A percentile compares a stretch with the other conserved stretches of the same genome.
Evolutionary conservation across 2,329 filamentous ascomycete genomes (phyloP).

Genomic region (Fusarium paranaense): DNA sequence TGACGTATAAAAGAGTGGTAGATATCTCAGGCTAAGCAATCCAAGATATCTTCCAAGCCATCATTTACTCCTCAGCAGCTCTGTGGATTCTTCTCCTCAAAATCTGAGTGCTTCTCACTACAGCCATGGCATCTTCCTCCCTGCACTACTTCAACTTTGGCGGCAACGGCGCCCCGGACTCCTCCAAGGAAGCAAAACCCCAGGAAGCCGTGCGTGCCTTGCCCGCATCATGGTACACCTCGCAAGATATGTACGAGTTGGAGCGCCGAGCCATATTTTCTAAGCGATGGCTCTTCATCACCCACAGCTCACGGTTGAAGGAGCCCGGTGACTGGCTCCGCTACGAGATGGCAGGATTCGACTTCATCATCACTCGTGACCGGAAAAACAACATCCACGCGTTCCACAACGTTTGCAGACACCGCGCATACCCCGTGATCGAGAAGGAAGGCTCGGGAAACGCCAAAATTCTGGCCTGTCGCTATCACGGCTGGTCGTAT

Average conservation of each 20-base stretch:
- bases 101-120: background rate
- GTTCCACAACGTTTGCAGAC: slow-evolving; percentile 73
- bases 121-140: background rate
- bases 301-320: slow-evolving; percentile 61
- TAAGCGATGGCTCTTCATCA: slow-evolving; percentile 65
- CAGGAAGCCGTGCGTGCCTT: slow-evolving; percentile 49
- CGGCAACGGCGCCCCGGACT: background rate
- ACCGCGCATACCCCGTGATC: slow-evolving; percentile 69
- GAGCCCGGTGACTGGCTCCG: slow-evolving; percentile 68
- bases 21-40: background rate
- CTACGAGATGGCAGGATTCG: slow-evolving; percentile 65
- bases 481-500: slow-evolving; percentile 73
- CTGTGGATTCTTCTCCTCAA: background rate
- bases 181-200: background rate
- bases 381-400: slow-evolving; percentile 61
- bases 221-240: slow-evolving; percentile 63
- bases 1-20: background rate
- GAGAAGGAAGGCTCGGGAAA: slow-evolving; percentile 56
- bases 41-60: background rate
- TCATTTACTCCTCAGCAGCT: background rate
- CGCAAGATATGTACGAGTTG: slow-evolving; percentile 64
- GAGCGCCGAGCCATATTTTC: slow-evolving; percentile 68
- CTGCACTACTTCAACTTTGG: background rate
- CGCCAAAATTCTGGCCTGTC: slow-evolving; percentile 66
- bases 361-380: slow-evolving; percentile 59